These are phyloP conservation scores for Chalciporus pseudorubinellus DNA, from an alignment of 768 basidiomycete species.

Conservation along the genomic window DNA sequence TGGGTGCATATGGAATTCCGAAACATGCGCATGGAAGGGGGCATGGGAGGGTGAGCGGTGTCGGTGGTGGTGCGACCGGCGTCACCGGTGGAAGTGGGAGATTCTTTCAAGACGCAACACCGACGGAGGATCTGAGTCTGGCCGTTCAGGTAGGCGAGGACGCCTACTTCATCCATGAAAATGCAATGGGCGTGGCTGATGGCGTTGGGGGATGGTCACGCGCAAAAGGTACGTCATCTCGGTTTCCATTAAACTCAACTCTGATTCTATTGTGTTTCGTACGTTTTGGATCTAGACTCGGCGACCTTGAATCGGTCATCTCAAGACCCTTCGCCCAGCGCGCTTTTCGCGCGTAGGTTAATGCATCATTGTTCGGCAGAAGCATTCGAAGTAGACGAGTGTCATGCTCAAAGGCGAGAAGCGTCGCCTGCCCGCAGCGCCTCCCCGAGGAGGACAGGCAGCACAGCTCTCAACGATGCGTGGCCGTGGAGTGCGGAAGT, in stretches of 20 bases:
- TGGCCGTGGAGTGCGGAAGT: slow-evolving; percentile 33
- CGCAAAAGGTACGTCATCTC: slow-evolving; percentile 36
- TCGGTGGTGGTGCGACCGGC: background rate
- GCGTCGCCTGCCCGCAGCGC: slow-evolving; percentile 40
- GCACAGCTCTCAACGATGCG: slow-evolving; percentile 23
- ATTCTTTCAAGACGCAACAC: slow-evolving; percentile 26
- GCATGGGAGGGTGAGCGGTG: slow-evolving; percentile 30
- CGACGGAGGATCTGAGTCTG: slow-evolving; percentile 39
- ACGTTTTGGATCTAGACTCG: slow-evolving; percentile 11
- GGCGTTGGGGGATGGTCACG: slow-evolving; percentile 91
- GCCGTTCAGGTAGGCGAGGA: slow-evolving; percentile 89
- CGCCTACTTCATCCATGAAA: slow-evolving; percentile 78
- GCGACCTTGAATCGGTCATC: slow-evolving; percentile 34
- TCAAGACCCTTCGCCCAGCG: slow-evolving; percentile 40
- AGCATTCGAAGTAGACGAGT: slow-evolving; percentile 21
- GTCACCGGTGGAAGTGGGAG: slow-evolving; percentile 19
- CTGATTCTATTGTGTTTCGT: background rate
- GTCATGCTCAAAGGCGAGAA: slow-evolving; percentile 16
- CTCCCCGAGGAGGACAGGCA: slow-evolving; percentile 42
- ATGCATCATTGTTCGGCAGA: slow-evolving; percentile 85
- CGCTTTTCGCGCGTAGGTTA: slow-evolving; percentile 71
- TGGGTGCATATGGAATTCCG: slow-evolving; percentile 84
- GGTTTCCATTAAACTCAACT: slow-evolving; percentile 6
- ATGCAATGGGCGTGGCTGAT: slow-evolving; percentile 92
- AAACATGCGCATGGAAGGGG: slow-evolving; percentile 41